Evolutionary conservation across 176 grass and related monocot species (phyloP), one percentile per base, ranked within the genome.

Genomic region (Echinochloa phyllopogon): DNA sequence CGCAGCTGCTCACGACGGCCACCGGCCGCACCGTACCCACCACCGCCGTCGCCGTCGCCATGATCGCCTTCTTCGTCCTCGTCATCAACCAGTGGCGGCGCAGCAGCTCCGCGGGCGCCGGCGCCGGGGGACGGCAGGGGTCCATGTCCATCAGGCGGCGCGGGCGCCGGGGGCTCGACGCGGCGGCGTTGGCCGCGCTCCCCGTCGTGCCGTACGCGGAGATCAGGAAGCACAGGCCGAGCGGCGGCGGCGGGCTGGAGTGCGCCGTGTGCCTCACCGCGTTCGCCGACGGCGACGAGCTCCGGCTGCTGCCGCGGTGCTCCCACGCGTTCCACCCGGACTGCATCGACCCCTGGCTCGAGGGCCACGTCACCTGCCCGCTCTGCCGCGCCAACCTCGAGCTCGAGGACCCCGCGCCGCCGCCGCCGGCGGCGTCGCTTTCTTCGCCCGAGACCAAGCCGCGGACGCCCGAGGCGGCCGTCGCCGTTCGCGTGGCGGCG

Each of bases 281-380:
- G 88, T 94, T 94, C 55, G 86, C 83, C 70, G 92, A 94, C 44
- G 92, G 80, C 10, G 94, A 97, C 65, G 76, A 69, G 3, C 87
- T 97, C 20, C 92, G 83, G 25, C 90, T 97, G 38, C 87, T 97
- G 4, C 92, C 94, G 12, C 90, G 86, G 71, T 97, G 94, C 60
- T 87, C 78, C 4, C 94, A 97, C 84, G 92, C 82, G 29, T 97
- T 94, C 83, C 94, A 97, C 82, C 75, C 86, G 1, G 92, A 94
- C 6, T 97, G 94, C 82, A 94, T 97, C 65, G 87, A 94, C 15
- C 87, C 88, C 57, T 97, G 94, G 94, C 90, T 97, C 18, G 75
- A 78, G 9, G 48, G 80, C 25, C 92, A 91, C 67, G 33, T 82
- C 83, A 97, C 94, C 43, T 94, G 94, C 75, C 86, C 86, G 21